Evolutionary conservation across 345 rosid genomes (phyloP).

Genomic region (Arabis alpina): DNA sequence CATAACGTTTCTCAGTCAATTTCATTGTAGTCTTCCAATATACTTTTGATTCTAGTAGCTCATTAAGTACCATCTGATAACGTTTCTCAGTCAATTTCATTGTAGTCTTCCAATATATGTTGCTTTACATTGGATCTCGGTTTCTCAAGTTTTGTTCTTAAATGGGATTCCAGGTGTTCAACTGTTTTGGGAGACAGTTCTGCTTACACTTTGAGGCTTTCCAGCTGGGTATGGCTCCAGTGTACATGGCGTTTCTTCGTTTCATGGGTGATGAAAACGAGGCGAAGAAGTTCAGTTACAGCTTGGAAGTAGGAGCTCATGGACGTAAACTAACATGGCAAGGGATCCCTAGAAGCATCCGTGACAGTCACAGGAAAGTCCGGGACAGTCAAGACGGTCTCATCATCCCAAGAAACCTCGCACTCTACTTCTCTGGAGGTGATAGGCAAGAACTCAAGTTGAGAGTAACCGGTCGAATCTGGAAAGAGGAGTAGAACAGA

Average conservation of each 20-base stretch:
- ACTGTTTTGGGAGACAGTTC: conserved; percentile 89
- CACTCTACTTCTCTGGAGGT: conserved; percentile 86
- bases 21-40: background rate
- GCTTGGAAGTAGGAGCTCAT: conserved; percentile 83
- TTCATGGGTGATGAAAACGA: conserved; percentile 97
- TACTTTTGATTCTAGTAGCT: conserved; percentile 5
- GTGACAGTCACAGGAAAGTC: conserved; percentile 89
- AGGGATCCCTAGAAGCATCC: conserved; percentile 89
- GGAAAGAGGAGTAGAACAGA: conserved; percentile 80
- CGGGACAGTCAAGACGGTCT: conserved; percentile 93
- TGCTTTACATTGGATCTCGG: background rate
- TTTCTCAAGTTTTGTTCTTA: background rate
- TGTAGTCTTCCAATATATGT: background rate
- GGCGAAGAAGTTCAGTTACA: conserved; percentile 86
- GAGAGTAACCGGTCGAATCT: conserved; percentile 86
- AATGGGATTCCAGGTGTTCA: conserved; percentile 61
- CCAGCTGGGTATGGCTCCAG: conserved; percentile 85
- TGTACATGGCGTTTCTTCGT: conserved; percentile 92
- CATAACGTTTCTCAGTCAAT: background rate
- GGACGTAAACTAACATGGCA: conserved; percentile 86
- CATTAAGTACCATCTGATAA: background rate
- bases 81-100: background rate
- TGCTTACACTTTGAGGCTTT: conserved; percentile 97
- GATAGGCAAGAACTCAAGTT: conserved; percentile 90
- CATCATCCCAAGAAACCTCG: conserved; percentile 77